These are phyloP conservation scores for Alloascoidea hylecoeti DNA, from an alignment of 805 yeast genomes.

Conservation along the genomic window DNA sequence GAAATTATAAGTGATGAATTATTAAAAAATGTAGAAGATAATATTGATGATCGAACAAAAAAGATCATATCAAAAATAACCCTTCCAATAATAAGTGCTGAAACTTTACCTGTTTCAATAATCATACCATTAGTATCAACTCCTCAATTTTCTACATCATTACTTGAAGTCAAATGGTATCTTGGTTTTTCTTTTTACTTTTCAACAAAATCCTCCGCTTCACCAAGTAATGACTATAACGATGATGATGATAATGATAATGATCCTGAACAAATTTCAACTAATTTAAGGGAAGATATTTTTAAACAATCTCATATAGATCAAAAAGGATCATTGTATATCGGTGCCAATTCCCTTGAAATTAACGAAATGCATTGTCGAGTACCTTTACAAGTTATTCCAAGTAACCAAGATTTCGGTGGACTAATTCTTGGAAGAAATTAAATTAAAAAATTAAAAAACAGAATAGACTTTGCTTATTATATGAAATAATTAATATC, in stretches of 20 bases:
- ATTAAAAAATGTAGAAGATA: slow-evolving; percentile 6
- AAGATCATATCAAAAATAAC: not conserved
- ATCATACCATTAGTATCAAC: slow-evolving; percentile 14
- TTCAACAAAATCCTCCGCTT: slow-evolving; percentile 1
- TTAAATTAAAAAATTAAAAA: no score
- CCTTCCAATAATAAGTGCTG: not conserved
- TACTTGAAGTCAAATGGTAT: slow-evolving; percentile 4
- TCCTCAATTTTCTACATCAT: slow-evolving; percentile 4
- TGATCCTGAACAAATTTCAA: not conserved
- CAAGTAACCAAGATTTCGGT: slow-evolving; percentile 31
- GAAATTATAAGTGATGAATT: slow-evolving; percentile 17
- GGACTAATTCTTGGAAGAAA: slow-evolving; percentile 22
- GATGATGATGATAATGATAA: not conserved
- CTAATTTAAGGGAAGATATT: not conserved
- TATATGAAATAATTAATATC: no score
- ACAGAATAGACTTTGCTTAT: no score
- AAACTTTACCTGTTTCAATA: slow-evolving; percentile 5
- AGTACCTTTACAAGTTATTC: slow-evolving; percentile 29
- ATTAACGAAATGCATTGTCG: slow-evolving; percentile 28
- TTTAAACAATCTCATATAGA: slow-evolving; percentile 11
- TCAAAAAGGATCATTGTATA: slow-evolving; percentile 18
- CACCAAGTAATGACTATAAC: slow-evolving; percentile 1
- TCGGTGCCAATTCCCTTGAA: slow-evolving; percentile 19
- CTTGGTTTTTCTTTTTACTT: slow-evolving; percentile 3
- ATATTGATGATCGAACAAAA: not conserved